phyloP scores from a whole-genome alignment of 2,329 filamentous ascomycete genomes.

The Lachnellula arida region DNA sequence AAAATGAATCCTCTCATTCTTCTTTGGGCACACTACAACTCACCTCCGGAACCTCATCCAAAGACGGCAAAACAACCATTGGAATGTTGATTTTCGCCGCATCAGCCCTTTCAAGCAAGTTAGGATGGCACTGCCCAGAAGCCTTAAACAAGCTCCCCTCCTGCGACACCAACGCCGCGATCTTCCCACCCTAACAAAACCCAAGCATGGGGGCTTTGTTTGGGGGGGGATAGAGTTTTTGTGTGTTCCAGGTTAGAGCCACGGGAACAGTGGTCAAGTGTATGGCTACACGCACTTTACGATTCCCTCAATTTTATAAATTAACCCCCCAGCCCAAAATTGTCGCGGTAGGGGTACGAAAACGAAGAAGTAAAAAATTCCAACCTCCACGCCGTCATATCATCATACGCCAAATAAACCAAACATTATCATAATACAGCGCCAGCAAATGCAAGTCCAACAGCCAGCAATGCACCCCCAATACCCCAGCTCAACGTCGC shows the following conservation, averaged over 20 bases:
- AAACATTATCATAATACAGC: neutral
- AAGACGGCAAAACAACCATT: slow-evolving; percentile 57
- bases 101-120: slow-evolving; percentile 58
- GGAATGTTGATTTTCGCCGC: slow-evolving; percentile 56
- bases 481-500: neutral
- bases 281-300: neutral
- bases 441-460: neutral
- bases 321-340: neutral
- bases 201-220: too few relatives aligned
- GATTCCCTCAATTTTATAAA: neutral
- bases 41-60: slow-evolving; percentile 48
- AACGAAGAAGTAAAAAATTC: too few relatives aligned
- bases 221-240: too few relatives aligned
- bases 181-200: slow-evolving; percentile 68
- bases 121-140: slow-evolving; percentile 50
- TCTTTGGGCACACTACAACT: slow-evolving; percentile 14
- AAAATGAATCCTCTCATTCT: slow-evolving; percentile 43
- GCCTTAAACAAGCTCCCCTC: slow-evolving; percentile 52
- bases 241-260: too few relatives aligned
- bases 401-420: neutral
- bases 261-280: neutral
- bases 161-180: slow-evolving; percentile 49
- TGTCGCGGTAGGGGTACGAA: neutral
- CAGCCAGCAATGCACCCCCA: neutral
- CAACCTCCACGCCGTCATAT: neutral